A percentile compares a stretch with the other conserved stretches of the same genome.
These are phyloP conservation scores for Histomonas meleagridis DNA, from an alignment of 208 protist species.

Conservation along the genomic window DNA sequence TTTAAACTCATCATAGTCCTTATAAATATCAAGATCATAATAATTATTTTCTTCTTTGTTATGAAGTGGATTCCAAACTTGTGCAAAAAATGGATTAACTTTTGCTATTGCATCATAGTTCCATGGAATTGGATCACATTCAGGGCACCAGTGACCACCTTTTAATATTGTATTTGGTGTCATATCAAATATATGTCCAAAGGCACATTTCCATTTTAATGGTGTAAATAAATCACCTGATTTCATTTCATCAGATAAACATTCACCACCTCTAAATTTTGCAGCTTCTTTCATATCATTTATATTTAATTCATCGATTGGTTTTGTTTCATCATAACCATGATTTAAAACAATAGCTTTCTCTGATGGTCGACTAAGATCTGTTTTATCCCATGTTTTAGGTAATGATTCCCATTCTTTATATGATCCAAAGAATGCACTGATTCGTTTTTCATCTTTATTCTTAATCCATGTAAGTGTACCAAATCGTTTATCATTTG, in stretches of 20 bases:
- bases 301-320: neutral
- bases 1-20: too few relatives aligned
- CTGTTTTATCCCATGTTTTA: neutral
- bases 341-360: neutral
- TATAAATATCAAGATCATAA: too few relatives aligned
- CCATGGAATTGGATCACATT: neutral
- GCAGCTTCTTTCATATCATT: neutral
- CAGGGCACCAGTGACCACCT: conserved; percentile 21
- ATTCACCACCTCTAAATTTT: neutral
- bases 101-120: neutral
- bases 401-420: neutral
- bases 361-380: neutral
- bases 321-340: conserved; percentile 20
- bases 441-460: neutral
- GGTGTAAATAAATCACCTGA: neutral
- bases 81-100: neutral
- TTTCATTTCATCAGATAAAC: too few relatives aligned
- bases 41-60: too few relatives aligned
- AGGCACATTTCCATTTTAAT: neutral
- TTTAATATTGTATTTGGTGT: neutral
- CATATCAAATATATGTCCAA: neutral
- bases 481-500: neutral
- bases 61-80: neutral
- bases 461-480: neutral
- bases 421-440: neutral